These are phyloP conservation scores for Suillus spraguei DNA, from an alignment of 768 basidiomycete genomes.

Conservation along the genomic window DNA sequence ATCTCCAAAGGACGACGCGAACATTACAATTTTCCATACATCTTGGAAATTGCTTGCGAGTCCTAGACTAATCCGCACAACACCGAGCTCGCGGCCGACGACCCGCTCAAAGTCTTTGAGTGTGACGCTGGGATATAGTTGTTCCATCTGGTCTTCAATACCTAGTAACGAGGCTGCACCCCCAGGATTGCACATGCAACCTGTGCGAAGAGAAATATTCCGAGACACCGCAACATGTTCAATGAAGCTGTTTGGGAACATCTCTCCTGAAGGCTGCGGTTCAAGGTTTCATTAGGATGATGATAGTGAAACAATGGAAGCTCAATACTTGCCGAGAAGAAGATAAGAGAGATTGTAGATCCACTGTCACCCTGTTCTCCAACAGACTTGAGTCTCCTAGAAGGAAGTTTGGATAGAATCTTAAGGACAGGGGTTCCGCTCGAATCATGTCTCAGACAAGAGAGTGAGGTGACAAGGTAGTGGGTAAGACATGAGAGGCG, in stretches of 20 bases:
- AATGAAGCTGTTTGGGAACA: slow-evolving; percentile 73
- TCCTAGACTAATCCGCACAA: slow-evolving; percentile 77
- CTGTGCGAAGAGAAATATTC: slow-evolving; percentile 77
- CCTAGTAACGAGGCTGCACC: slow-evolving; percentile 75
- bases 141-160: slow-evolving; percentile 64
- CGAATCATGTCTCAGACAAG: slow-evolving; percentile 59
- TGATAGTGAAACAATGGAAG: neutral
- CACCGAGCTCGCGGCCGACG: slow-evolving; percentile 71
- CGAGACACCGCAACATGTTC: slow-evolving; percentile 66
- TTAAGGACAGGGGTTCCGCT: slow-evolving; percentile 62
- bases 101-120: slow-evolving; percentile 60
- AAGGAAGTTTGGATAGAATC: slow-evolving; percentile 66
- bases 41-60: slow-evolving; percentile 80
- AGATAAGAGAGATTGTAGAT: slow-evolving; percentile 62
- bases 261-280: slow-evolving; percentile 60
- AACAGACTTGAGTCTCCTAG: slow-evolving; percentile 51
- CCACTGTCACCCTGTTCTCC: slow-evolving; percentile 71
- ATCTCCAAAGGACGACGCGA: slow-evolving; percentile 48
- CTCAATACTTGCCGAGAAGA: slow-evolving; percentile 55
- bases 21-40: slow-evolving; percentile 58
- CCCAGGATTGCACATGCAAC: slow-evolving; percentile 89
- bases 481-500: slow-evolving; percentile 72
- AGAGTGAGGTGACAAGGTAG: slow-evolving; percentile 59
- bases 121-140: slow-evolving; percentile 59
- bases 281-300: neutral